phyloP scores from a whole-genome alignment of 2,329 filamentous ascomycete species.

The Colletotrichum sp. region DNA sequence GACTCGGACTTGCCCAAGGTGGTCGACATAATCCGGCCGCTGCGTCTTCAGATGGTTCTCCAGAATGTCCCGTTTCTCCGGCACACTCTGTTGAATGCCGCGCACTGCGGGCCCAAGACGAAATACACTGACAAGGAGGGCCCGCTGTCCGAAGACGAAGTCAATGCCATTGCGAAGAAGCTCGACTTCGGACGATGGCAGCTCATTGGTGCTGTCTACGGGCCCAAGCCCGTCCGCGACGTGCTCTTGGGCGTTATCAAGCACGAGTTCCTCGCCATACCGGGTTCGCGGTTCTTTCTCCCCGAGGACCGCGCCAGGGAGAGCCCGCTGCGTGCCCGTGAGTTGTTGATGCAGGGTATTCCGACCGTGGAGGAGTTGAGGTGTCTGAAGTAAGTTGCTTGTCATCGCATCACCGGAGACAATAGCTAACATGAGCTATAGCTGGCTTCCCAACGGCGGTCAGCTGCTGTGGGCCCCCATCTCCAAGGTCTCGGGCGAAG shows the following conservation, averaged over 20 bases:
- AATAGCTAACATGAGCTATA: neutral
- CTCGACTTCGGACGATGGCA: conserved; percentile 50
- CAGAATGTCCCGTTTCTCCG: conserved; percentile 53
- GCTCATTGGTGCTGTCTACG: conserved; percentile 49
- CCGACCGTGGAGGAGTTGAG: conserved; percentile 44
- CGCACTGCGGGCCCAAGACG: conserved; percentile 38
- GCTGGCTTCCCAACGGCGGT: conserved; percentile 41
- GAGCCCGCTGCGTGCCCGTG: conserved; percentile 27
- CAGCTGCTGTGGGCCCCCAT: conserved; percentile 44
- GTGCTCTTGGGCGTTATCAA: conserved; percentile 37
- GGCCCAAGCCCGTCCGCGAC: conserved; percentile 34
- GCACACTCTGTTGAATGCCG: conserved; percentile 46
- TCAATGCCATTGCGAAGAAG: conserved; percentile 44
- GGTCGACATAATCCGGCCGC: conserved; percentile 39
- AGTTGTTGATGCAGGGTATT: conserved; percentile 36
- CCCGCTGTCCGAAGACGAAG: conserved; percentile 40
- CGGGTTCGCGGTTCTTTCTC: conserved; percentile 36
- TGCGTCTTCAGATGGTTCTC: conserved; percentile 44
- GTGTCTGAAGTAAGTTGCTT: conserved; percentile 28
- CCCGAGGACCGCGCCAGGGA: conserved; percentile 36
- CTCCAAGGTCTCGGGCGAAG: conserved; percentile 34
- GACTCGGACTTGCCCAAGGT: conserved; percentile 25
- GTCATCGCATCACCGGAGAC: neutral
- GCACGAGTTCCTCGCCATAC: conserved; percentile 34
- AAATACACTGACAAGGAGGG: conserved; percentile 25